Base-by-base conservation (phyloP, 768 basidiomycete species). In the Russula brevipes region DNA sequence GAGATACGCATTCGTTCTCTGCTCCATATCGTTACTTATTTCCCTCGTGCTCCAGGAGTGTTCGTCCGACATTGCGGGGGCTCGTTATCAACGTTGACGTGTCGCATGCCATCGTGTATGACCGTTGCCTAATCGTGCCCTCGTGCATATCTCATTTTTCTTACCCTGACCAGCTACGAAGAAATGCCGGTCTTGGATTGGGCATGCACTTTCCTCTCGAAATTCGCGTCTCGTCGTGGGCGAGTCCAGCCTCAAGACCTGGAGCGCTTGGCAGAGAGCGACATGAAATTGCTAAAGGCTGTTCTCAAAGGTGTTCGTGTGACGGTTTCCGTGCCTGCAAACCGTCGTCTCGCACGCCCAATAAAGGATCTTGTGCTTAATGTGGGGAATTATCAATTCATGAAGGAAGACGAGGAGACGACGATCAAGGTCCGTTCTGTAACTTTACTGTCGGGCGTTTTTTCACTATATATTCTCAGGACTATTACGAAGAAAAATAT, bases 71-170 rank as follows among this genome's bases (percentile, higher is more conserved):
- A 1, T 17, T 56, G 5, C 57, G 30, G 4, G 53, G 63, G 2
- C 64, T 66, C 12, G 54, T 66, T n/a, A 36, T 66, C 24, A 66
- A 66, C 16, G 66, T 66, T 14, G 66, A 66, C 3, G 62, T 66
- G 14, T 65, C 66, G 0, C 57, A 65, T 42, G 66, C 66, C 0
- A 16, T 63, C 2, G 30, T 66, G 66, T 66, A 55, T 36, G 65
- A 31, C 8, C 14, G 4, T 17, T 1, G 8, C 44, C 51, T 44
- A 19, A 16, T 2, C 31, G 19, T 38, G 31, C 33, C 9, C 52
- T 4, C 42, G 24, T 42, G 36, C 47, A 10, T 8, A 30, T 51
- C 42, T 46, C 42, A 52, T 33, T 44, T 19, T 24, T 54, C 16
- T 54, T 39, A 8, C 8, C 17, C 31, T 33, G 36, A 36, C 24